Evolutionary conservation across 345 rosid species (phyloP), one percentile per base, ranked within the genome.

Genomic region (Leavenworthia alabamica): DNA sequence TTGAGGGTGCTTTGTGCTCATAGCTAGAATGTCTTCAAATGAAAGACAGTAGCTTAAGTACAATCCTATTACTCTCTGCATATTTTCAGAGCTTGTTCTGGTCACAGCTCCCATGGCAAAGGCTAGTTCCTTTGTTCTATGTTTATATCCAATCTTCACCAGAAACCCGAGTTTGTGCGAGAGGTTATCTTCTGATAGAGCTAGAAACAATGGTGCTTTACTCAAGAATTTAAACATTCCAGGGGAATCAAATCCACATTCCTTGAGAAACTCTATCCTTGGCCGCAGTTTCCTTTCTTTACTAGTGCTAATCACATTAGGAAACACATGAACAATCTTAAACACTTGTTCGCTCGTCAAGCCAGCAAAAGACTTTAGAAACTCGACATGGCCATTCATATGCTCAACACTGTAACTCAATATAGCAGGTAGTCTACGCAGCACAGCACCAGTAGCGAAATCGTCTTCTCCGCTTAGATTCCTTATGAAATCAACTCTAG

Each of bases 1-100:
- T 40, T 79, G 93, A 62, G 95, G 97, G 48, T 87, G 95, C 78
- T 82, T 87, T 75, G 78, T 85, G 79, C 93, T 81, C 95, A 86
- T 86, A 64, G 67, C 63, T 54, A 68, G 65, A 57, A 82, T 77
- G 60, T 86, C 92, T 42, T 53, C 68, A n/a, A 44, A 73, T 8
- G 85, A 83, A 23, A 86, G 80, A 10, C 88, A 77, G 4, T 77
- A 86, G 33, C 82, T 77, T 60, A 77, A 73, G 75, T 81, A 90
- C 39, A 86, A 64, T 12, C 62, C 85, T 22, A 86, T 77, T 17
- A 90, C 90, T 66, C 75, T 87, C 72, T 86, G 97, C 88, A 85
- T 55, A 64, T 83, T 85, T 62, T 79, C 83, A 15, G 85, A 71
- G 77, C 90, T 83, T 36, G 95, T 85, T 73, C 97, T 79, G 39